Evolutionary conservation across 2,329 filamentous ascomycete genomes (phyloP).

Genomic region (Daldinia eschscholtzii): DNA sequence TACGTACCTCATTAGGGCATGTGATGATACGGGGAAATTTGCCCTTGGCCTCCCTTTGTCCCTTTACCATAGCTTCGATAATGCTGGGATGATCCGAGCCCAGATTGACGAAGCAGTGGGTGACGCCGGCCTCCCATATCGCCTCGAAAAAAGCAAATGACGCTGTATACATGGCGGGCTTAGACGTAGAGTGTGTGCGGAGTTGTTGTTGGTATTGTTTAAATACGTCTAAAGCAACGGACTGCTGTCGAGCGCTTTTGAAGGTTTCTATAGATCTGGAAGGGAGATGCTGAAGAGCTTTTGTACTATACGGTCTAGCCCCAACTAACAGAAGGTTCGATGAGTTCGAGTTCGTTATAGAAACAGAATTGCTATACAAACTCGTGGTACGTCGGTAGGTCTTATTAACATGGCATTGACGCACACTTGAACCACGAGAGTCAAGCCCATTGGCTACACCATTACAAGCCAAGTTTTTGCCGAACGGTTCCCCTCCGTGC

Average conservation of each 20-base stretch:
- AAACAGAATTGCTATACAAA: conserved; percentile 26
- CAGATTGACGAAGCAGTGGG: conserved; percentile 70
- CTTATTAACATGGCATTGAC: conserved; percentile 2
- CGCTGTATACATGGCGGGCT: conserved; percentile 67
- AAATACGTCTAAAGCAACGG: conserved; percentile 9
- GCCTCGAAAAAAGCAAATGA: conserved; percentile 75
- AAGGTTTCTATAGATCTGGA: conserved; percentile 10
- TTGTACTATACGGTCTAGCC: conserved; percentile 28
- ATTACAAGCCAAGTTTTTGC: conserved; percentile 28
- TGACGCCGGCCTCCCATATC: conserved; percentile 55
- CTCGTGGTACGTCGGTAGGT: conserved; percentile 7
- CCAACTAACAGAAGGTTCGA: neutral
- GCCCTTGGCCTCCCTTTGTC: conserved; percentile 73
- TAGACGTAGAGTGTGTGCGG: conserved; percentile 27
- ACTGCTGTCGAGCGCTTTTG: conserved; percentile 3
- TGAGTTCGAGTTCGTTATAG: neutral
- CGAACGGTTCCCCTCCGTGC: conserved; percentile 35
- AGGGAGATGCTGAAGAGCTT: neutral
- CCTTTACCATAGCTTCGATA: conserved; percentile 84
- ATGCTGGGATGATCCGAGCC: conserved; percentile 82
- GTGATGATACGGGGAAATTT: conserved; percentile 81
- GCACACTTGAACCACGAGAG: neutral
- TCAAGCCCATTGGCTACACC: conserved; percentile 27
- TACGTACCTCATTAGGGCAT: conserved; percentile 79
- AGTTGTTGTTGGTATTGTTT: conserved; percentile 14